Evolutionary conservation across 2,329 filamentous ascomycete species (phyloP), one percentile per base, ranked within the genome.

Genomic region (Penicillium sp.): DNA sequence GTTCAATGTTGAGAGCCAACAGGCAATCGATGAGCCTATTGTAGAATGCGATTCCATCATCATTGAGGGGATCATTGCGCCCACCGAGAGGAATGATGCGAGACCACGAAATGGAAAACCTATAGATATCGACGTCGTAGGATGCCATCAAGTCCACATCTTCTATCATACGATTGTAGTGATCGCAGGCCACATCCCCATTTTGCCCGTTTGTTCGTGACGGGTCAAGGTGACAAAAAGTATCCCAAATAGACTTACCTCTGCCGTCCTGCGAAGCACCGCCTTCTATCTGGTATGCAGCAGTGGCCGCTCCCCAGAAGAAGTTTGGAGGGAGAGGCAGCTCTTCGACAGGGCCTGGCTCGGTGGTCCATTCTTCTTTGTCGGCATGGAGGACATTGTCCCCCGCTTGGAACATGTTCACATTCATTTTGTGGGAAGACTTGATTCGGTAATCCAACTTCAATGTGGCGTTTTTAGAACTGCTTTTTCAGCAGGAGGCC

Each of bases 101-200:
- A 24, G 46, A 34, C 46, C 46, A 49, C 7, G 46, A 27, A 20
- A 49, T 42, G 20, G 29, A 49, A 17, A 49, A 41, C 4, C 46
- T 36, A 21, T 49, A 49, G 1, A 34, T 20, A 9, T 49, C 37
- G 2, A 29, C 46, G 4, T 10, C 29, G 7, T 42, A 49, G 2
- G 18, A 33, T 9, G 36, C 9, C 18, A 49, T 33, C 32, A 34
- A 12, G 2, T 34, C 7, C 15, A 34, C 7, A 8, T 34, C 32
- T 8, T 34, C 32, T 1, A 9, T 8, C 32, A 18, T 18, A 12
- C 5, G 32, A 20, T 34, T 18, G 12, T 34, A 34, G 10, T 18
- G 17, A 34, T 34, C 32, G 8, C 32, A 34, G n/a, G 32, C 32
- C 4, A 20, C 9, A 8, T 34, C 32, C 3, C n/a, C 32, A 20